Evolutionary conservation across 2,329 filamentous ascomycete species (phyloP).

Genomic region (Ploettnerulaceae sp.): DNA sequence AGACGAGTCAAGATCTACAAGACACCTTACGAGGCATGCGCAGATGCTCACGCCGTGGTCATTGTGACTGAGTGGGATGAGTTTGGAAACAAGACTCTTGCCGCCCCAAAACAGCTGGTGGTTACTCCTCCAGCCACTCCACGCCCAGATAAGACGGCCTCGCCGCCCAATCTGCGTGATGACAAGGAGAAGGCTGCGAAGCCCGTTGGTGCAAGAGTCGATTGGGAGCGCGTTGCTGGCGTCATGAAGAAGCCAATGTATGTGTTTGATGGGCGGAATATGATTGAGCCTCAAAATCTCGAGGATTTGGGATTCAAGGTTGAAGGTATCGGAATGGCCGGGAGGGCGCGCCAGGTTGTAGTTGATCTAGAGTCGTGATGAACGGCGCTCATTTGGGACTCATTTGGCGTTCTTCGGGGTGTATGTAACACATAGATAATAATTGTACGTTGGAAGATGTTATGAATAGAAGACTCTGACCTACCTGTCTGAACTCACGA

Average conservation of each 20-base stretch:
- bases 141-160: constrained; percentile 22
- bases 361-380: constrained; percentile 6
- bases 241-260: constrained; percentile 43
- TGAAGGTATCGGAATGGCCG: constrained; percentile 21
- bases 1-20: neutral
- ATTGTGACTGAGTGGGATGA: constrained; percentile 8
- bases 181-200: constrained; percentile 6
- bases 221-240: constrained; percentile 43
- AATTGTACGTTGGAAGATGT: no score
- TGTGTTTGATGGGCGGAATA: constrained; percentile 44
- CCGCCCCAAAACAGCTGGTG: neutral
- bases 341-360: constrained; percentile 1
- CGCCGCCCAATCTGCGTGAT: constrained; percentile 17
- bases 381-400: neutral
- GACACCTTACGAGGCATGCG: constrained; percentile 1
- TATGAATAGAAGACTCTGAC: no score
- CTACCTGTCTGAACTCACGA: no score
- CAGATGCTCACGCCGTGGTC: constrained; percentile 2
- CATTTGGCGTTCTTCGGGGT: neutral
- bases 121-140: constrained; percentile 12
- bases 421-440: neutral
- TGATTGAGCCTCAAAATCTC: constrained; percentile 30
- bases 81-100: constrained; percentile 4
- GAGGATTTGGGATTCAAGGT: constrained; percentile 30
- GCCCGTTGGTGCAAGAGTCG: constrained; percentile 32